Base-by-base conservation (phyloP, 345 rosid genomes). In the Adansonia digitata region DNA sequence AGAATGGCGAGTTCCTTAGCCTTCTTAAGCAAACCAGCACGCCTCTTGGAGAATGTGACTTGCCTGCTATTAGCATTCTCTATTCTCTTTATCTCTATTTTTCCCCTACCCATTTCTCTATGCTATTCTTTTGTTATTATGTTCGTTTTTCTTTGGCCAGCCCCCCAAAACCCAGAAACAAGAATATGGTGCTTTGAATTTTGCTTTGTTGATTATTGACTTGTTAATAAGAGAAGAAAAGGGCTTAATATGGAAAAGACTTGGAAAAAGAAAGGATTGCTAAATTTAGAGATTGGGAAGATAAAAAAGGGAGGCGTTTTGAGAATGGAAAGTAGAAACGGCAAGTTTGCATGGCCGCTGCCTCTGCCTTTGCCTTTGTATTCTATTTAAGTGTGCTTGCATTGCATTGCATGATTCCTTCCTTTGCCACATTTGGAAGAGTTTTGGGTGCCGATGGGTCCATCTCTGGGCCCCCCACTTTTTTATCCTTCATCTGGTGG, bases 61-160 rank as follows among this genome's bases (percentile, higher is more conserved):
- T 94, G 97, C 77, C 98, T 92, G 84, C 91, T 94, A 74, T 92
- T 94, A 40, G 97, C 90, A 84, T 92, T 92, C 83, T 94, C 98
- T 61, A 94, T 94, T 84, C 86, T 94, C 85, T 87, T 94, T 27
- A 94, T 94, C 87, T 94, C 97, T 77, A 91, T 94, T 82, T 92
- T 94, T 8, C 97, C 98, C 76, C 97, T 88, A 72, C 97, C 97
- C 98, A 94, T 92, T 59, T 59, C 24, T 60, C 39, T n/a, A n/a
- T n/a, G n/a, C n/a, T n/a, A n/a, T 34, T 13, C 12, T n/a, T n/a
- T n/a, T n/a, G n/a, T n/a, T 24, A 7, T 55, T 34, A 34, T n/a
- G n/a, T n/a, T n/a, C 26, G 12, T n/a, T 24, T 72, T 67, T 26
- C 15, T n/a, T 52, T 18, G 14, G 24, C n/a, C n/a, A n/a, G n/a